Conservation (phyloP, 2,329 filamentous ascomycete species). For the Samsoniella hepiali region DNA sequence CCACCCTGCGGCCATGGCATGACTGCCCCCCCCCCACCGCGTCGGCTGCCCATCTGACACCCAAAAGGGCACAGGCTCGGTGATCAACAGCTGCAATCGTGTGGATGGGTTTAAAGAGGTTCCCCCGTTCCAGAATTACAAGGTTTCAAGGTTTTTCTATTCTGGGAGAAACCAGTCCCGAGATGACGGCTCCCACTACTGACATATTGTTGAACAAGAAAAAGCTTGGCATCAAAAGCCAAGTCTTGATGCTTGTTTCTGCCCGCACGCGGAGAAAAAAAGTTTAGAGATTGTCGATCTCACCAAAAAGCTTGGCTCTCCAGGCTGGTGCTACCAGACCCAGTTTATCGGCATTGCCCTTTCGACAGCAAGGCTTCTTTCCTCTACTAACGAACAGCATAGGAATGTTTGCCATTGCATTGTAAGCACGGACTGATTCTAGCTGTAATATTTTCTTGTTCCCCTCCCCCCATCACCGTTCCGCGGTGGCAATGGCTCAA, state of each 20-base stretch:
- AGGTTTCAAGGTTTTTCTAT: constrained; percentile 12
- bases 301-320: constrained; percentile 13
- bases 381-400: no score
- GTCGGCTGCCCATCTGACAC: no score
- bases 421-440: neutral
- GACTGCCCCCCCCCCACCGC: no score
- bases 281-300: constrained; percentile 12
- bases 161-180: constrained; percentile 8
- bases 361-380: no score
- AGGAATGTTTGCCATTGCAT: neutral
- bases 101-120: neutral
- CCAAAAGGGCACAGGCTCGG: neutral
- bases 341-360: neutral
- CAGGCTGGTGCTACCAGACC: neutral
- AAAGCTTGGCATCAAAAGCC: constrained; percentile 19
- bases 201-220: neutral
- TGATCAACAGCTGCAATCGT: neutral
- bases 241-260: constrained; percentile 18
- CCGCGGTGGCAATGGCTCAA: neutral
- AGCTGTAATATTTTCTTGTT: neutral
- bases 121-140: neutral
- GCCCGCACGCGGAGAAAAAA: neutral
- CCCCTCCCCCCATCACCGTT: neutral
- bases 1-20: no score
- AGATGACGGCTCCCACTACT: neutral